Base-by-base conservation (phyloP, 495 filamentous ascomycete species). In the Aspergillus kassunensis region DNA sequence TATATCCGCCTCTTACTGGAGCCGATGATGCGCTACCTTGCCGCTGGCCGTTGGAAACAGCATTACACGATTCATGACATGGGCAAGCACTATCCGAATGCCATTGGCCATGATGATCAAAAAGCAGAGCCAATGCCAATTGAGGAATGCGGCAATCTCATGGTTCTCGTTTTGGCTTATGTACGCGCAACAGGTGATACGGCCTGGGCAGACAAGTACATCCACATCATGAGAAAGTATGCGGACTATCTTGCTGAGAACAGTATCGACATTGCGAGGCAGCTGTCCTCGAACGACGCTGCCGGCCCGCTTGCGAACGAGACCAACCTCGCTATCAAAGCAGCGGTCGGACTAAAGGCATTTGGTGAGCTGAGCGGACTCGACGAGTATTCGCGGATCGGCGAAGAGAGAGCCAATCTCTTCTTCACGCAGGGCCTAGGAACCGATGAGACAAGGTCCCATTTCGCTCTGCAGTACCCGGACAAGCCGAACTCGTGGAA, bases 281-380 rank as follows among this genome's bases (percentile, higher is more conserved):
- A 84, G 55, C 68, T 80, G 12, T 80, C 76, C 33, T 80, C 78
- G 3, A 80, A 81, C 54, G 81, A 82, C 56, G 74, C 74, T 16
- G 72, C 73, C 6, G 77, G 76, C 1, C 58, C 70, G 11, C 59
- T 78, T 0, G 64, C 74, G 6, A 80, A 82, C 53, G 74, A 80
- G 55, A 82, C 79, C 3, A 79, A 77, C 51, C 70, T 82, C 2
- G 80, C 80, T 4, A 78, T 83, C 56, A 81, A 80, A 44, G 75
- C 77, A 21, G 77, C 79, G 2, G 69, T 84, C 2, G 79, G 73
- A 2, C 65, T 84, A 24, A 74, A 70, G 36, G 77, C 78, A 27
- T 75, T 67, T 51, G 75, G 78, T 6, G 61, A 62, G 19, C 47
- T 78, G 33, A 71, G 66, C 37, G 69, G 70, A 4, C 46, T 64